These are phyloP conservation scores for Urochloa ruziziensis DNA, from an alignment of 176 grass and related monocot genomes.

Conservation along the genomic window DNA sequence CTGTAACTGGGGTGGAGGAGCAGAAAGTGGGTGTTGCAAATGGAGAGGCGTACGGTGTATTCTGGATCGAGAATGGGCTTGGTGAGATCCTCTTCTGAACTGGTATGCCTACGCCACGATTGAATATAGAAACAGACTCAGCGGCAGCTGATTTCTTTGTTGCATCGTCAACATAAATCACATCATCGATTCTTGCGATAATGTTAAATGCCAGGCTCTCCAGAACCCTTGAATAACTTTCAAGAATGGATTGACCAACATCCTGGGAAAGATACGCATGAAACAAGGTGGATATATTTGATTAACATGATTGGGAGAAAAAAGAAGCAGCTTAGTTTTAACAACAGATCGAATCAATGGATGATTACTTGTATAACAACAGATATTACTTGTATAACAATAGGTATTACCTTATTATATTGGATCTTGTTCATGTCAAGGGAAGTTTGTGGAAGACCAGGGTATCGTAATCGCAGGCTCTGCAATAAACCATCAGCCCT, in stretches of 20 bases:
- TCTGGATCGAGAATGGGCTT: slow-evolving; percentile 86
- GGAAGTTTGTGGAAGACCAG: slow-evolving; percentile 82
- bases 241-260: slow-evolving; percentile 94
- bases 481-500: slow-evolving; percentile 81
- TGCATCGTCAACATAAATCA: slow-evolving; percentile 84
- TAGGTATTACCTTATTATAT: slow-evolving; percentile 81
- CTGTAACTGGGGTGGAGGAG: slow-evolving; percentile 61
- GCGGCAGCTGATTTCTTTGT: slow-evolving; percentile 66
- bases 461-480: slow-evolving; percentile 81
- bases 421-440: slow-evolving; percentile 99
- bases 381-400: too few species aligned
- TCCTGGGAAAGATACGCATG: slow-evolving; percentile 56
- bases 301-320: not conserved
- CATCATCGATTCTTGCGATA: slow-evolving; percentile 85
- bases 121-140: slow-evolving; percentile 67
- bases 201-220: slow-evolving; percentile 98
- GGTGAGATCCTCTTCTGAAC: slow-evolving; percentile 86
- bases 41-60: slow-evolving; percentile 78
- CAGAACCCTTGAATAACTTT: slow-evolving; percentile 94
- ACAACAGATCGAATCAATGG: not conserved
- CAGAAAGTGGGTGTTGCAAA: slow-evolving; percentile 86
- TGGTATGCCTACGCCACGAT: slow-evolving; percentile 59
- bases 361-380: not conserved
- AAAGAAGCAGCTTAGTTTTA: not conserved
- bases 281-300: slow-evolving; percentile 4